These are phyloP conservation scores for Boletus reticulatus DNA, from an alignment of 768 basidiomycete genomes.

Conservation along the genomic window DNA sequence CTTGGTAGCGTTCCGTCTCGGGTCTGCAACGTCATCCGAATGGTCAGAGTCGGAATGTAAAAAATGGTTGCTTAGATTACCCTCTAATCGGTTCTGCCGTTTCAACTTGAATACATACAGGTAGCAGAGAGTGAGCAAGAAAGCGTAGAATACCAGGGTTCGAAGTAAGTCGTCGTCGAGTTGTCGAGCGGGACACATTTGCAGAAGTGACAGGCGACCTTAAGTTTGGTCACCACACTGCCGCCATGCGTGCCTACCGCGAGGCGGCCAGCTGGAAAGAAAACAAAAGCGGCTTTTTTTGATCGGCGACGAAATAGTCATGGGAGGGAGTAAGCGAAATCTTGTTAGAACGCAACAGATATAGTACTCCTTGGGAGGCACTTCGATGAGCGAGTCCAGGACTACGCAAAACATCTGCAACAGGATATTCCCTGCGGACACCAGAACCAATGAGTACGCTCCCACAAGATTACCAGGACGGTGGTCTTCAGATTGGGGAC, in stretches of 20 bases:
- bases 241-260: too few relatives aligned
- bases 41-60: neutral
- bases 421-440: neutral
- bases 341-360: too few relatives aligned
- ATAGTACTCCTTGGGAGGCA: too few relatives aligned
- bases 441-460: neutral
- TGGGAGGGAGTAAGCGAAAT: too few relatives aligned
- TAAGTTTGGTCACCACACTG: too few relatives aligned
- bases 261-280: too few relatives aligned
- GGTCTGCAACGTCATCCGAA: neutral
- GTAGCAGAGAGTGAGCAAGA: neutral
- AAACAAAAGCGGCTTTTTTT: too few relatives aligned
- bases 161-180: neutral
- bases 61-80: neutral
- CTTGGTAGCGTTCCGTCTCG: neutral
- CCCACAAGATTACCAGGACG: neutral
- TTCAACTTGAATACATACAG: neutral
- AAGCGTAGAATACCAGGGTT: neutral
- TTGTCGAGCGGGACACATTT: neutral
- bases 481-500: constrained; percentile 1
- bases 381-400: neutral
- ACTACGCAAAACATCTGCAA: neutral
- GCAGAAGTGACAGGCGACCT: too few relatives aligned
- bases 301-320: too few relatives aligned
- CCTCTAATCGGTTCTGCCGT: neutral